Percentiles rank a stretch among this genome's conserved stretches.
phyloP scores from a whole-genome alignment of 495 filamentous ascomycete genomes.

The Aspergillus wentii region DNA sequence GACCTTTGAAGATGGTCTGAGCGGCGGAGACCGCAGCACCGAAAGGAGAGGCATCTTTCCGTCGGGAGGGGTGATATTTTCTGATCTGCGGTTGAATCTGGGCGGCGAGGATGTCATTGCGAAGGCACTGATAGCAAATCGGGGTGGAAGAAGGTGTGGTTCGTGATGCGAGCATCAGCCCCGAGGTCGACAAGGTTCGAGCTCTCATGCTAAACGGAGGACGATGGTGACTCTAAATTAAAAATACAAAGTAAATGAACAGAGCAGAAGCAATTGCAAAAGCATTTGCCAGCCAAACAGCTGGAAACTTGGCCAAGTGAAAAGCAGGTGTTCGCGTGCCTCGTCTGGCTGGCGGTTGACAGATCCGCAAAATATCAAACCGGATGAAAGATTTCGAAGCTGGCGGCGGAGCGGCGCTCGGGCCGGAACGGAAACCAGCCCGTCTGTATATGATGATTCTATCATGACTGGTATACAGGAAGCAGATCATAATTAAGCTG shows the following conservation, averaged over 20 bases:
- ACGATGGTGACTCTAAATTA: constrained; percentile 1
- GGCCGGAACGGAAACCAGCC: constrained; percentile 21
- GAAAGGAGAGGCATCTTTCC: constrained; percentile 47
- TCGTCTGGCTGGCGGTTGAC: neutral
- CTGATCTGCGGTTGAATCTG: constrained; percentile 28
- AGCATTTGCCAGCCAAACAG: neutral
- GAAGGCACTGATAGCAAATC: constrained; percentile 44
- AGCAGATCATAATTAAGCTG: too few relatives aligned
- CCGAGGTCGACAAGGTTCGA: constrained; percentile 35
- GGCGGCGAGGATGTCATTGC: constrained; percentile 29
- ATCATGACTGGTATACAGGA: too few relatives aligned
- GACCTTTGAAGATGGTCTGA: constrained; percentile 70
- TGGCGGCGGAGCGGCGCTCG: constrained; percentile 12
- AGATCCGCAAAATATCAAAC: neutral
- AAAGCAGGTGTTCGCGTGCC: too few relatives aligned
- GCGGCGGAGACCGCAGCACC: constrained; percentile 73
- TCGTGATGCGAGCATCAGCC: constrained; percentile 35
- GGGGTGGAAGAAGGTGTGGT: constrained; percentile 20
- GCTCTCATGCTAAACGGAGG: constrained; percentile 34
- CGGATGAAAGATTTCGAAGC: neutral
- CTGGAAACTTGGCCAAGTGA: too few relatives aligned
- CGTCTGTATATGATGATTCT: too few relatives aligned
- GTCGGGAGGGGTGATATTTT: constrained; percentile 39
- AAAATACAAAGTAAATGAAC: neutral
- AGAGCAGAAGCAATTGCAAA: neutral